Evolutionary conservation across 169 alveolate genomes (phyloP).

Genomic region (Perkinsus marinus): DNA sequence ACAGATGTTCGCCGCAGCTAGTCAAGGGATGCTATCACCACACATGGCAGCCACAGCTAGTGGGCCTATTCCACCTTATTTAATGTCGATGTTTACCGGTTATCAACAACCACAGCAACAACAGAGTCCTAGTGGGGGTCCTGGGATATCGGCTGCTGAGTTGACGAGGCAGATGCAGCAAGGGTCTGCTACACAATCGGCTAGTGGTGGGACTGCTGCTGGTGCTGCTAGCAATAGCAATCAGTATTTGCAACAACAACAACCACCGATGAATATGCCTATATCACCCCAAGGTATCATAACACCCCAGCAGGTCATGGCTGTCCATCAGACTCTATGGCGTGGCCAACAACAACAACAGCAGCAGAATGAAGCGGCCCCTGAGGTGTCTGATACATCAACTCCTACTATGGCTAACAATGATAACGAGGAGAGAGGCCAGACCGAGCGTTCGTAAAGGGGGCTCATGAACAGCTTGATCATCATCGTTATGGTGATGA

Average conservation of each 20-base stretch:
- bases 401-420: not conserved
- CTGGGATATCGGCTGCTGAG: not conserved
- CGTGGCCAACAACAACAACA: not conserved
- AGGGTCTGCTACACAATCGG: too few relatives aligned
- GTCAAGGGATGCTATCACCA: not conserved
- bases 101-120: not conserved
- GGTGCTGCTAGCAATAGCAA: too few relatives aligned
- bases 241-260: too few relatives aligned
- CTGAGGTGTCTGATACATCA: not conserved
- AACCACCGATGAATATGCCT: not conserved
- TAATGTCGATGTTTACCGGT: not conserved
- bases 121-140: not conserved
- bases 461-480: too few relatives aligned
- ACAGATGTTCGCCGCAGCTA: not conserved
- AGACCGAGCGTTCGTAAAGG: too few relatives aligned
- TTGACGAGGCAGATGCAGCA: not conserved
- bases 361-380: not conserved
- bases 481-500: too few relatives aligned
- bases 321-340: not conserved
- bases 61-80: not conserved
- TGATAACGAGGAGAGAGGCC: too few relatives aligned
- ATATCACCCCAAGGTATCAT: not conserved
- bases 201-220: too few relatives aligned
- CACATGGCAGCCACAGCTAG: not conserved
- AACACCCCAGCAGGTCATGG: not conserved